Base-by-base conservation (phyloP, 441 rosid genomes). In the Adansonia madagascariensis region DNA sequence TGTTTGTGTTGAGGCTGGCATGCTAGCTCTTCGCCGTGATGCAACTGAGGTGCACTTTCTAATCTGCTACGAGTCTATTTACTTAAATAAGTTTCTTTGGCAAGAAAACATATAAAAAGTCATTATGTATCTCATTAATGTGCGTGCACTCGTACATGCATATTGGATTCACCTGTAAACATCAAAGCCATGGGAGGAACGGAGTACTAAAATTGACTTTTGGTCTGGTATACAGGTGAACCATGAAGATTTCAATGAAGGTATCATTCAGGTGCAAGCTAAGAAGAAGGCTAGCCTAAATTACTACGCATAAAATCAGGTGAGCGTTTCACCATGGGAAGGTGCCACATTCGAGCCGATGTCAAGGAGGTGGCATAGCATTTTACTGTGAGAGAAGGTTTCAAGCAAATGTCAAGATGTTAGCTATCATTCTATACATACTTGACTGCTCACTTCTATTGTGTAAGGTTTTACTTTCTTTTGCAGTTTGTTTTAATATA, bases 1-100 rank as follows among this genome's bases (percentile, higher is more conserved):
- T 60, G 99, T 95, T 14, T 94, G 99, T 79, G 98, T 94, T 24
- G 99, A 95, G 84, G 99, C 99, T 9, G 99, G 99, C 70, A 95
- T 95, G 99, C 87, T 94, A 8, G 99, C 99, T 41, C 99, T 95
- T 31, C 97, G 98, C 6, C 97, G 99, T 0, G 98, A 95, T 86
- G 99, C 97, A 11, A 95, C 99, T 8, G 99, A 95, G 92, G 99
- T 95, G 77, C 73, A 12, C 27, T 49, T 62, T 77, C 83, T 71
- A 71, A 43, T 72, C 76, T 18, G 6, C 6, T 41, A 31, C 8
- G 7, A 18, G 39, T 66, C 44, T 9, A 63, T 59, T 53, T 17
- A 49, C 39, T 12, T 12, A 53, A 31, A 14, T 35, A 35, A 35
- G 6, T 14, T 59, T 70, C 3, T 67, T 46, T 44, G 17, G 5